A percentile compares a stretch with the other conserved stretches of the same genome.
Conservation (phyloP, 176 grass and related monocot species). For the Paspalum vaginatum region DNA sequence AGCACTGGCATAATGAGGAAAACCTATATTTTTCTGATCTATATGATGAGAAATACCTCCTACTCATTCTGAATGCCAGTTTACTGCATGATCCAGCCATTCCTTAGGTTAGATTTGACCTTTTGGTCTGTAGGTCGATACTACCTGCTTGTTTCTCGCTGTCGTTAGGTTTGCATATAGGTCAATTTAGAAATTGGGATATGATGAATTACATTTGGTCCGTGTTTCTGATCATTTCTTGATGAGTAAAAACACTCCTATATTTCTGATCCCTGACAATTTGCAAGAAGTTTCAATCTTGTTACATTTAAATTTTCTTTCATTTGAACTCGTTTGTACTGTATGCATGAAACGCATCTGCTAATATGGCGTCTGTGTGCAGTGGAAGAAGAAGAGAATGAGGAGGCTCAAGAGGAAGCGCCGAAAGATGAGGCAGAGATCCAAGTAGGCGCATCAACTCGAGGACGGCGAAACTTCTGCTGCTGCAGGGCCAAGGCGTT, state of each 20-base stretch:
- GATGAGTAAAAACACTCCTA: slow-evolving; percentile 50
- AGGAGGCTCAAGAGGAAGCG: slow-evolving; percentile 93
- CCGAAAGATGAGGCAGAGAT: slow-evolving; percentile 89
- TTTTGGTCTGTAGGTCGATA: too few species aligned
- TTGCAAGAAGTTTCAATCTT: background rate
- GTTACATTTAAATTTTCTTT: background rate
- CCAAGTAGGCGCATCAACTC: slow-evolving; percentile 37
- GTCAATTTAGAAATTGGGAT: background rate
- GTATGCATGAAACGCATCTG: too few species aligned
- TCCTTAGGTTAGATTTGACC: fast-evolving
- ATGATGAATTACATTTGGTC: slow-evolving; percentile 52
- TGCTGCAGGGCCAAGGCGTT: background rate
- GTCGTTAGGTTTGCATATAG: too few species aligned
- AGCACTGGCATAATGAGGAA: slow-evolving; percentile 48
- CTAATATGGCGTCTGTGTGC: too few species aligned
- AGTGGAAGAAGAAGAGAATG: slow-evolving; percentile 99
- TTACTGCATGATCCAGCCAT: background rate
- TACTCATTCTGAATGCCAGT: slow-evolving; percentile 65
- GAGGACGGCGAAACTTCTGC: background rate
- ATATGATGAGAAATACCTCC: slow-evolving; percentile 58
- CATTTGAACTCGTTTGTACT: too few species aligned
- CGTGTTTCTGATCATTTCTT: slow-evolving; percentile 56
- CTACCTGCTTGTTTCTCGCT: too few species aligned
- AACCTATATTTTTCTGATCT: slow-evolving; percentile 13
- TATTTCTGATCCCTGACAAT: slow-evolving; percentile 27